Conservation (phyloP, 768 basidiomycete species). For the Galerina sulciceps region DNA sequence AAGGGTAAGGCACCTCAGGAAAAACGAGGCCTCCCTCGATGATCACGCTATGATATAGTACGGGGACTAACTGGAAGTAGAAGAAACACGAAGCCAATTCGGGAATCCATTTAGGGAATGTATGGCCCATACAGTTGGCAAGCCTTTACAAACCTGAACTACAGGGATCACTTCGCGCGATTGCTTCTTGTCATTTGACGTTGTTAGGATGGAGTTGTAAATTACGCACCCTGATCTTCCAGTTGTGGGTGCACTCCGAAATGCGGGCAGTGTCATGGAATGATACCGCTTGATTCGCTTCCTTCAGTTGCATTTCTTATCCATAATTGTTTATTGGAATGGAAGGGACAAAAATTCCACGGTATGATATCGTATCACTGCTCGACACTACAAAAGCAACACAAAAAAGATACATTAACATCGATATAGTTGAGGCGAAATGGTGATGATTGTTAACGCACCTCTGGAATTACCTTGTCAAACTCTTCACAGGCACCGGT, state of each 20-base stretch:
- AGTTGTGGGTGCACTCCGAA: background rate
- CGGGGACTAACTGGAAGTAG: constrained; percentile 5
- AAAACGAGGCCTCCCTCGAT: constrained; percentile 7
- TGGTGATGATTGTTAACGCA: background rate
- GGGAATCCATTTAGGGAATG: constrained; percentile 4
- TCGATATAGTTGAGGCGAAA: background rate
- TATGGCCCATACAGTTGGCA: constrained; percentile 1
- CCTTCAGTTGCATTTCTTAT: background rate
- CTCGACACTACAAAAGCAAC: background rate
- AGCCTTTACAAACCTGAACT: constrained; percentile 4
- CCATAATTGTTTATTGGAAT: background rate
- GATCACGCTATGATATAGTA: constrained; percentile 4
- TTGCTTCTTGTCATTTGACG: constrained; percentile 5
- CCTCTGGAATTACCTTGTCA: background rate
- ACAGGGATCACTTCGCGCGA: background rate
- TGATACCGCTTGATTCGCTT: background rate
- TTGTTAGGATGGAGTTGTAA: background rate
- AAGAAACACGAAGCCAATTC: background rate
- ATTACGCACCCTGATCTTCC: constrained; percentile 3
- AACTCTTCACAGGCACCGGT: background rate
- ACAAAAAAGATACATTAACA: background rate
- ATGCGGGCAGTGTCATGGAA: background rate
- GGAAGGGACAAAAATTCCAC: background rate
- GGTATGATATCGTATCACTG: background rate
- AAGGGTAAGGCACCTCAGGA: constrained; percentile 10